Evolutionary conservation across 306 rosid species (phyloP).

Genomic region (Adenanthera pavonina): DNA sequence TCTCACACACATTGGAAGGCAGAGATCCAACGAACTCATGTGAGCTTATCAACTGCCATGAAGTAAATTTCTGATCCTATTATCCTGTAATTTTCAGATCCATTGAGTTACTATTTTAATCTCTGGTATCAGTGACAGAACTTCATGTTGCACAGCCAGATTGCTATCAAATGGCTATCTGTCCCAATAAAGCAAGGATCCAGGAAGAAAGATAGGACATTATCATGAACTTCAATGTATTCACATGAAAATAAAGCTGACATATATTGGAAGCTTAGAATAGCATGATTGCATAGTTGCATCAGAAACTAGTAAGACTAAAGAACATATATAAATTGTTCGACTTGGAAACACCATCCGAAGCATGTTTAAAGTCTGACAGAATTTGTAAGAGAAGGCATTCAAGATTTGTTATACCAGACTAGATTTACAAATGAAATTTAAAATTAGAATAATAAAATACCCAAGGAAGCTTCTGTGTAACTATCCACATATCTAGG

Average conservation of each 20-base stretch:
- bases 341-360: neutral
- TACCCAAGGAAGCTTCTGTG: neutral
- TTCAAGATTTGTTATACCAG: neutral
- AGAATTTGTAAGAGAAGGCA: neutral
- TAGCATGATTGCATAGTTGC: neutral
- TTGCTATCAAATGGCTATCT: conserved; percentile 10
- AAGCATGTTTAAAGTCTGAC: neutral
- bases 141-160: neutral
- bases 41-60: neutral
- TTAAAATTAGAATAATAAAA: conserved; percentile 8
- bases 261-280: conserved; percentile 1
- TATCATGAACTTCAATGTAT: neutral
- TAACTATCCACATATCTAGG: neutral
- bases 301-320: neutral
- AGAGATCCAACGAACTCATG: conserved; percentile 24
- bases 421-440: conserved; percentile 13
- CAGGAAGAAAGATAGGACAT: neutral
- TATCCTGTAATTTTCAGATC: neutral
- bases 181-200: neutral
- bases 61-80: neutral
- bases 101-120: neutral
- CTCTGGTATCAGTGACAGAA: conserved; percentile 2
- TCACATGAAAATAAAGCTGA: neutral
- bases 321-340: neutral
- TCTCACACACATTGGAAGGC: conserved; percentile 10